Percentiles rank a stretch among this genome's conserved stretches.
phyloP scores from a whole-genome alignment of 116 monocot species.

The Dioscorea cayenensis region DNA sequence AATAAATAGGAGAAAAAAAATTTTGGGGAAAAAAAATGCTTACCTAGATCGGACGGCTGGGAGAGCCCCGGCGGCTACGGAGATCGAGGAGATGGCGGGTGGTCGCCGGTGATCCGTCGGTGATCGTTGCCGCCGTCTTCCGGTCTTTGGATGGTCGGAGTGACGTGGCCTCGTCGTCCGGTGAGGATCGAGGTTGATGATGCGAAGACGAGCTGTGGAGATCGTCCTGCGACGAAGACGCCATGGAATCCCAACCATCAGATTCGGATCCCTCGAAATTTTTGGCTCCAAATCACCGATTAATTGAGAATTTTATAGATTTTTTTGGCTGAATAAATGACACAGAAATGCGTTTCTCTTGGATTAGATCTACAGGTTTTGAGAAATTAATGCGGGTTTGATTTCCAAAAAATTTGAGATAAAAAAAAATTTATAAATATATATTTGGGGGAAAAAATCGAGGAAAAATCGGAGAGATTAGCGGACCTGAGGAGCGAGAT shows the following conservation, averaged over 20 bases:
- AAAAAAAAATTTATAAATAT: background rate
- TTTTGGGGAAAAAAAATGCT: no score
- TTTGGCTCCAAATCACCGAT: background rate
- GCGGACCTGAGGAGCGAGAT: slow-evolving; percentile 9
- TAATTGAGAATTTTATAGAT: background rate
- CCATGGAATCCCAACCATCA: background rate
- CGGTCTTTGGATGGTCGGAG: background rate
- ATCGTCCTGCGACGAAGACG: slow-evolving; percentile 2
- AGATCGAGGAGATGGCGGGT: no score
- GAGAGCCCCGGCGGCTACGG: background rate
- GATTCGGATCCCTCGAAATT: no score
- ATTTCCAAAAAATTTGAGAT: background rate
- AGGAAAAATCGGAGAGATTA: background rate
- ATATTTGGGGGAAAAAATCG: background rate
- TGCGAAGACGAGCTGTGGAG: background rate
- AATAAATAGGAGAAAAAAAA: no score
- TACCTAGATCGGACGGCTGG: background rate
- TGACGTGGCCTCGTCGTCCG: background rate
- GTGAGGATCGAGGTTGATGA: background rate
- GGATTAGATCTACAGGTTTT: background rate
- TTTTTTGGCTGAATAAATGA: background rate
- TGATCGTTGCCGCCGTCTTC: background rate
- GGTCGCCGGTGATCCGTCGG: no score
- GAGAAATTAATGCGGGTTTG: background rate
- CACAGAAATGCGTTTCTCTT: background rate